phyloP scores from a whole-genome alignment of 345 rosid genomes.

The Excoecaria agallocha region DNA sequence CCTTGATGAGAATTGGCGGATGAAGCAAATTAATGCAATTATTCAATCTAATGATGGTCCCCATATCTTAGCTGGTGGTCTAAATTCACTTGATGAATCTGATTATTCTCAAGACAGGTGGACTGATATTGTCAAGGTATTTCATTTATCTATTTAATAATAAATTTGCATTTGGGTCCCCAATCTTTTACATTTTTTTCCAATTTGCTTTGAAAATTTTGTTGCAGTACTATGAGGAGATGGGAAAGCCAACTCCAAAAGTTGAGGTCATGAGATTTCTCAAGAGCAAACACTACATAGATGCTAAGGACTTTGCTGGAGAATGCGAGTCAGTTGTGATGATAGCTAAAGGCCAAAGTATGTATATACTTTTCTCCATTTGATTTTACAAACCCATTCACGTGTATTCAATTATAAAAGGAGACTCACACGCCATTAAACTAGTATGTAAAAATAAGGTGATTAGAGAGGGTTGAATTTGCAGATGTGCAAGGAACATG shows the following conservation, averaged over 20 bases:
- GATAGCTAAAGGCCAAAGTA: constrained; percentile 96
- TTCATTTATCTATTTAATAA: background rate
- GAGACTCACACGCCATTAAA: too few relatives aligned
- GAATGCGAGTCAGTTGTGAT: constrained; percentile 88
- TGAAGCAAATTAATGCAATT: constrained; percentile 83
- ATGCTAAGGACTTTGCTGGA: constrained; percentile 89
- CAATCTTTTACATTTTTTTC: background rate
- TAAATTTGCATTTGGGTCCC: too few relatives aligned
- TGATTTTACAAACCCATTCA: too few relatives aligned
- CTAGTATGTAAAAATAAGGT: too few relatives aligned
- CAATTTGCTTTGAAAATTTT: constrained; percentile 39
- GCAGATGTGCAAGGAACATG: constrained; percentile 97
- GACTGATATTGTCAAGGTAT: constrained; percentile 85
- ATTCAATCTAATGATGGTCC: constrained; percentile 58
- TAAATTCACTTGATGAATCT: constrained; percentile 76
- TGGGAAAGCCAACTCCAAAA: constrained; percentile 91
- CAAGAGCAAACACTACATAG: constrained; percentile 67
- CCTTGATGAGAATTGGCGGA: constrained; percentile 86
- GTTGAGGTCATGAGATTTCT: constrained; percentile 80
- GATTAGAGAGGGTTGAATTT: background rate
- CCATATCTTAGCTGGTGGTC: constrained; percentile 80
- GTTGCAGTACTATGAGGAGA: constrained; percentile 76
- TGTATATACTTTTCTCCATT: background rate
- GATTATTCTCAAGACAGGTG: constrained; percentile 80
- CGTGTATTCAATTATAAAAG: too few relatives aligned